Conservation (phyloP, 257 asterid genomes). For the Lantana camara region DNA sequence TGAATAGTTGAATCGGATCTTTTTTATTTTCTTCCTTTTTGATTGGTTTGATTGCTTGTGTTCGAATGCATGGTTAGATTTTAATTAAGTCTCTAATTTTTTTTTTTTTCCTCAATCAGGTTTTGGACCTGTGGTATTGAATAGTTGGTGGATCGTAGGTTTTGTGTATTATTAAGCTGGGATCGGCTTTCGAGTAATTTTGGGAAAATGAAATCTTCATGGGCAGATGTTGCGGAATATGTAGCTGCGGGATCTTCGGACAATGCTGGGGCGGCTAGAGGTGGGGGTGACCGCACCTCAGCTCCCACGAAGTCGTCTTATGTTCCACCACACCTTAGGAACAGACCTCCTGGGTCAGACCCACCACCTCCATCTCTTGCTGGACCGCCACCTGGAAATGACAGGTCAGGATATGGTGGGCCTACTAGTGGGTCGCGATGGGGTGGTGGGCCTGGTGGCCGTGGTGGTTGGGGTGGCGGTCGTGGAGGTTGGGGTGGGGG, state of each 20-base stretch:
- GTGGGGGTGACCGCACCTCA: slow-evolving; percentile 43
- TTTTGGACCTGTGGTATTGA: background rate
- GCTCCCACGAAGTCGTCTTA: slow-evolving; percentile 62
- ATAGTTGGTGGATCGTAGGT: slow-evolving; percentile 26
- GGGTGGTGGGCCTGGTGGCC: slow-evolving; percentile 63
- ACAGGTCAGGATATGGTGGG: slow-evolving; percentile 56
- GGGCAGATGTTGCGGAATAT: slow-evolving; percentile 88
- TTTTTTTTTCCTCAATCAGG: background rate
- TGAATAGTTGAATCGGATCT: background rate
- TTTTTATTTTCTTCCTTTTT: background rate
- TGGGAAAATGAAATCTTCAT: slow-evolving; percentile 60
- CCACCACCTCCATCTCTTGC: slow-evolving; percentile 51
- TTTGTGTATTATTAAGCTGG: slow-evolving; percentile 3
- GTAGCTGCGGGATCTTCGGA: slow-evolving; percentile 48
- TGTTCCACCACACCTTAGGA: slow-evolving; percentile 87
- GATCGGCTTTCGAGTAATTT: background rate
- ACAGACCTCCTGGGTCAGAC: slow-evolving; percentile 53
- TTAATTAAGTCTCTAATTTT: background rate
- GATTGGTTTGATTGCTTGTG: slow-evolving; percentile 21
- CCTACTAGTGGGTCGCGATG: slow-evolving; percentile 53
- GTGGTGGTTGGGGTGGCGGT: slow-evolving; percentile 53
- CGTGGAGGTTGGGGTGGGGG: slow-evolving; percentile 58
- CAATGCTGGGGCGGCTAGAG: too few relatives aligned
- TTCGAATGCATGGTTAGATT: slow-evolving; percentile 29
- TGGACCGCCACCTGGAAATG: slow-evolving; percentile 60